Conservation (phyloP, 75 land plant genomes). For the Adiantum capillusveneris region DNA sequence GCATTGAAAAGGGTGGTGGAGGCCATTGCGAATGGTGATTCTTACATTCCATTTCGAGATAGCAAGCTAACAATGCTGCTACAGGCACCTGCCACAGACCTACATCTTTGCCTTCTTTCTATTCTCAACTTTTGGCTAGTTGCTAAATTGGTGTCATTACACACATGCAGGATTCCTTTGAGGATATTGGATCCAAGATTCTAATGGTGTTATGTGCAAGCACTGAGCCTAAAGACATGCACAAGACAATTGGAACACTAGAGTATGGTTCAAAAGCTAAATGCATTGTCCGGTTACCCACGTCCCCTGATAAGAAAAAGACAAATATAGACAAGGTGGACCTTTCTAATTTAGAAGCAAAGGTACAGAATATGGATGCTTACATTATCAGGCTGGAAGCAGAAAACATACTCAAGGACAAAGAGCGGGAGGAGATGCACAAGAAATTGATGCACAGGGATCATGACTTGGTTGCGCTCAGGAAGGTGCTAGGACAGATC, state of each 20-base stretch:
- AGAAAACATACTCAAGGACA: conserved; percentile 64
- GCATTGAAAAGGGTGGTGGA: conserved; percentile 95
- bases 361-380: conserved; percentile 70
- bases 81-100: conserved; percentile 40
- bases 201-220: conserved; percentile 88
- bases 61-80: conserved; percentile 97
- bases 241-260: conserved; percentile 78
- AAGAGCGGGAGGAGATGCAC: conserved; percentile 51
- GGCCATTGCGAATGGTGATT: conserved; percentile 93
- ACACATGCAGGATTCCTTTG: conserved; percentile 86
- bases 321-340: conserved; percentile 3
- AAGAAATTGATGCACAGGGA: conserved; percentile 53
- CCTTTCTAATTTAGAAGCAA: conserved; percentile 51
- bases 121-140: neutral
- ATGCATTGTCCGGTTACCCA: conserved; percentile 70
- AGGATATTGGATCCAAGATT: conserved; percentile 74
- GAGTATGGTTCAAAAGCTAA: conserved; percentile 93
- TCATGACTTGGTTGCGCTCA: conserved; percentile 49
- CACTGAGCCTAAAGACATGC: conserved; percentile 78
- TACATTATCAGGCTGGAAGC: conserved; percentile 63
- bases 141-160: neutral
- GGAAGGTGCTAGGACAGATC: conserved; percentile 29
- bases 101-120: neutral
- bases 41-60: conserved; percentile 91
- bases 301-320: conserved; percentile 39